phyloP scores from a whole-genome alignment of 495 filamentous ascomycete species.

The Tricharina praecox region DNA sequence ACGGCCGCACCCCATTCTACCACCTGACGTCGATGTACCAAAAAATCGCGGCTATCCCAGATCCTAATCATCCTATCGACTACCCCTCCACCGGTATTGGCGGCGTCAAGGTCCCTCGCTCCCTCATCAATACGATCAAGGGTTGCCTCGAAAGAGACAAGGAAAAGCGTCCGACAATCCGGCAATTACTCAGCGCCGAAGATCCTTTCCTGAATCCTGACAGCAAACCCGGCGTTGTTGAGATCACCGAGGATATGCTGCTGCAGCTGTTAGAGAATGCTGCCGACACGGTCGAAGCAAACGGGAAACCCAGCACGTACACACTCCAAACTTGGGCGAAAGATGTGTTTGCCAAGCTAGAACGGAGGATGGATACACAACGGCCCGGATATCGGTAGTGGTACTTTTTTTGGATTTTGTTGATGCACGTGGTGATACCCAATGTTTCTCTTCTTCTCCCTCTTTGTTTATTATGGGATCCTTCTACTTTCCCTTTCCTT shows the following conservation, averaged over 20 bases:
- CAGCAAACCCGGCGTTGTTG: slow-evolving; percentile 35
- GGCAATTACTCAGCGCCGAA: slow-evolving; percentile 48
- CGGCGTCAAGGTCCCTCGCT: slow-evolving; percentile 48
- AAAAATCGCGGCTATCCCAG: slow-evolving; percentile 67
- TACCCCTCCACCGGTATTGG: slow-evolving; percentile 65
- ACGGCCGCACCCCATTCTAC: slow-evolving; percentile 79
- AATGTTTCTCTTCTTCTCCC: not conserved
- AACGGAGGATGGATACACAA: slow-evolving; percentile 13
- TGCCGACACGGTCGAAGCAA: slow-evolving; percentile 45
- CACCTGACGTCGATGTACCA: slow-evolving; percentile 71
- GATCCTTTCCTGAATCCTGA: slow-evolving; percentile 78
- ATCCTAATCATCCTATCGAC: slow-evolving; percentile 65
- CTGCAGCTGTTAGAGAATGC: slow-evolving; percentile 47
- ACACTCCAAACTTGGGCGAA: slow-evolving; percentile 44
- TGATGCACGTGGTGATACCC: not conserved
- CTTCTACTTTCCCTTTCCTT: not conserved
- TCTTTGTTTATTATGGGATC: not conserved
- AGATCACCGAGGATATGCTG: slow-evolving; percentile 47
- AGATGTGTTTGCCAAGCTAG: slow-evolving; percentile 23
- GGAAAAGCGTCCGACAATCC: slow-evolving; percentile 56
- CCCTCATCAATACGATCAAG: slow-evolving; percentile 55
- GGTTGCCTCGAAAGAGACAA: slow-evolving; percentile 68
- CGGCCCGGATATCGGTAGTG: not conserved
- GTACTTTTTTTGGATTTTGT: not conserved
- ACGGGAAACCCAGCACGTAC: slow-evolving; percentile 39